Percentiles rank a stretch among this genome's conserved stretches.
Evolutionary conservation across 345 rosid species (phyloP).

Genomic region (Murraya paniculata): DNA sequence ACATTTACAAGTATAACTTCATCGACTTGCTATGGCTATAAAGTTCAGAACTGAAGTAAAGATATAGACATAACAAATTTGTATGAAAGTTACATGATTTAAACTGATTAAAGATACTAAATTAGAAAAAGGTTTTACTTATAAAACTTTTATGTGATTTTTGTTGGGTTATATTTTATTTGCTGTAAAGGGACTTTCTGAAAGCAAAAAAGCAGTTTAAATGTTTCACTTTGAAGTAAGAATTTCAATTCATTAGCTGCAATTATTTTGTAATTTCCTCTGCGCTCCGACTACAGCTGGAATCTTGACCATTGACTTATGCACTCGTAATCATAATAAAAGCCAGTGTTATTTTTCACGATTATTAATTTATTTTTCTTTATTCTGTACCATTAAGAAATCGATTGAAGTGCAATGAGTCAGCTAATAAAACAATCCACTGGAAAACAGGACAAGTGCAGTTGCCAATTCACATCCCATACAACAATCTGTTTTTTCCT

Average conservation of each 20-base stretch:
- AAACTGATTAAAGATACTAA: no score
- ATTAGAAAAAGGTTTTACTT: no score
- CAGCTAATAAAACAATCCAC: constrained; percentile 1
- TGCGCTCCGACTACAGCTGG: neutral
- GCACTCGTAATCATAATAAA: neutral
- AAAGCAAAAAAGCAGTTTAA: neutral
- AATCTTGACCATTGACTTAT: neutral
- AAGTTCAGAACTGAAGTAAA: no score
- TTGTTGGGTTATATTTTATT: no score
- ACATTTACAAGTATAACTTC: no score
- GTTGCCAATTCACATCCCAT: neutral
- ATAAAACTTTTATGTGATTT: no score
- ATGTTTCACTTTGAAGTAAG: neutral
- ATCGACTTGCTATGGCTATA: no score
- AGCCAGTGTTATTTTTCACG: neutral
- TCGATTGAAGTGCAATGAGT: neutral
- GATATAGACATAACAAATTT: no score
- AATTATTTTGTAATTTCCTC: neutral
- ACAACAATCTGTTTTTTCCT: neutral
- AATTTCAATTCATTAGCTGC: neutral
- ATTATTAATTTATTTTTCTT: no score
- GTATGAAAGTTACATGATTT: no score
- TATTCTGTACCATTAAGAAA: neutral
- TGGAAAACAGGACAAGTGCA: neutral
- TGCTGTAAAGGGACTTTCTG: neutral